Evolutionary conservation across 176 grass and related monocot species (phyloP), one percentile per base, ranked within the genome.

Genomic region (Saccharum spontaneum): DNA sequence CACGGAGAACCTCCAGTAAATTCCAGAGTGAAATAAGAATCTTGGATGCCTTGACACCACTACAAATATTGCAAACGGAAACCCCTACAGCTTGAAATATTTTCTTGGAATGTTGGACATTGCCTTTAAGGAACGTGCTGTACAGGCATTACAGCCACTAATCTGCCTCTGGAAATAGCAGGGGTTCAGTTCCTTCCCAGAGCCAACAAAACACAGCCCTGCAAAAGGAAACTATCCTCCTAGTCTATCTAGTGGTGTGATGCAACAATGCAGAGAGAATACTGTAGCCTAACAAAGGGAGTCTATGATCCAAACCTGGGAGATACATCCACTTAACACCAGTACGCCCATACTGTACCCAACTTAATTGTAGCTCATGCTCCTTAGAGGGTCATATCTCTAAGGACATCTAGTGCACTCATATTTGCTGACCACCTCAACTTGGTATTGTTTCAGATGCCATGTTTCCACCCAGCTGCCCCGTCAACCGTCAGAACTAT

Each of bases 391-490:
- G 8, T 46, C 52, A 73, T 17, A 72, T 23, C 20, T 28, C 11
- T 41, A 72, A 34, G 34, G 34, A 36, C 24, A 65, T 44, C 26
- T 36, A 38, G 38, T 52, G 44, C 34, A 43, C 43, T 71, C 26
- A 23, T 23, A 50, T 72, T 59, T 64, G 65, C 70, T 71, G 30
- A 20, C 67, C 24, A 60, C 36, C 22, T 85, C 57, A 92, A 87
- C 87, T 79, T 31, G 84, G 73, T 38, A 86, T 70, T 14, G 81
- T 81, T 77, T 78, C 83, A 73, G 87, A 85, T 6, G 79, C 38
- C 67, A 81, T 62, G 7, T 59, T 48, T 78, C 84, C 86, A 71
- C 49, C 89, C 16, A 52, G 57, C 74, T 75, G 91, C 69, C 40
- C 82, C 66, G 13, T 71, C 46, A 88, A 33, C 91, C 71, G 24